Conservation (phyloP, 192 early-diverging fungal species). For the Coemansia sp. region DNA sequence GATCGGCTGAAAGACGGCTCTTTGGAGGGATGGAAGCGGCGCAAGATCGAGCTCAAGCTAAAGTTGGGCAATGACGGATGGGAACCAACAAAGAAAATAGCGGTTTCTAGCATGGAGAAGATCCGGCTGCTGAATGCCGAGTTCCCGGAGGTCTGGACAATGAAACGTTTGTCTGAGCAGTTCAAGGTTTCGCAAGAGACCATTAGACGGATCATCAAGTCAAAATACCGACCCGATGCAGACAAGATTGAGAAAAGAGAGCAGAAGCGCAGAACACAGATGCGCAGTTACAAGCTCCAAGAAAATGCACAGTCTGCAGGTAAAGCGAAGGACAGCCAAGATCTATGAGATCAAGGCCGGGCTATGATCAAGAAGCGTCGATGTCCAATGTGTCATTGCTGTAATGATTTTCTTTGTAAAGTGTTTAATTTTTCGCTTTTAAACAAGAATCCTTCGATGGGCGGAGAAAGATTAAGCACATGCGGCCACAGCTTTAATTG, state of each 20-base stretch:
- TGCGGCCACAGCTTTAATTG: background rate
- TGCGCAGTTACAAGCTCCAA: slow-evolving; percentile 15
- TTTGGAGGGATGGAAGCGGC: slow-evolving; percentile 45
- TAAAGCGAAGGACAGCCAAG: background rate
- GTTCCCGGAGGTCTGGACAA: slow-evolving; percentile 53
- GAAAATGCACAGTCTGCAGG: slow-evolving; percentile 7
- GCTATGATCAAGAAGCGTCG: no score
- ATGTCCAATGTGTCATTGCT: no score
- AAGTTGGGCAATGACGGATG: slow-evolving; percentile 33
- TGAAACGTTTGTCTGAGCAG: slow-evolving; percentile 50
- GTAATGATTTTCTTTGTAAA: no score
- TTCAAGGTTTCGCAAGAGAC: slow-evolving; percentile 60
- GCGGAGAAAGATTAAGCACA: background rate
- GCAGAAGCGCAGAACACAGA: slow-evolving; percentile 38
- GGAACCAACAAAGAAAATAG: slow-evolving; percentile 44
- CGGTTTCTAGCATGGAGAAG: slow-evolving; percentile 52
- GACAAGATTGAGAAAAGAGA: slow-evolving; percentile 45
- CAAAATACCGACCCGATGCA: slow-evolving; percentile 41
- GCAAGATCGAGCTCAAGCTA: slow-evolving; percentile 52
- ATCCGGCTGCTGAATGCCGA: slow-evolving; percentile 46
- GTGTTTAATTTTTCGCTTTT: no score
- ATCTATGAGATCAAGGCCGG: background rate
- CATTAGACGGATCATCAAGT: slow-evolving; percentile 58
- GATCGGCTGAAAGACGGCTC: slow-evolving; percentile 25
- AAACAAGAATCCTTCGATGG: no score